Conservation (phyloP, 805 yeast genomes). For the Candida hispaniensis region DNA sequence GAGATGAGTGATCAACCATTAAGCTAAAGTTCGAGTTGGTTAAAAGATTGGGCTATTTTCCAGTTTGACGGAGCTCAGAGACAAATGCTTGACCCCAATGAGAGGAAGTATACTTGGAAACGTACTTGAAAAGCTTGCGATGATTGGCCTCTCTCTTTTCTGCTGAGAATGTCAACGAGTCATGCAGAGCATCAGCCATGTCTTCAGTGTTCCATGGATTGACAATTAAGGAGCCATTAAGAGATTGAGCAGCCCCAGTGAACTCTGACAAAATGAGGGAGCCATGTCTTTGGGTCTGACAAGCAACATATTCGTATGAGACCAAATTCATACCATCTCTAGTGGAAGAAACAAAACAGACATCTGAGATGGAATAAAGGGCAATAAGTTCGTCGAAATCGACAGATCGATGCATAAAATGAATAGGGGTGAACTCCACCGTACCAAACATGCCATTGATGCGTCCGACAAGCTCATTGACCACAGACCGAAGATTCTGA, state of each 20-base stretch:
- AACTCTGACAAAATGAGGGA: constrained; percentile 83
- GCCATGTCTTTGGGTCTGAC: constrained; percentile 81
- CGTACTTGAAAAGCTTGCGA: constrained; percentile 73
- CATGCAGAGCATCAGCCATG: constrained; percentile 71
- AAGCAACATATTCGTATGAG: constrained; percentile 91
- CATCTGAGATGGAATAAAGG: constrained; percentile 75
- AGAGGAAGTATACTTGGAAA: constrained; percentile 86
- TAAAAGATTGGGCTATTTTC: too few relatives aligned
- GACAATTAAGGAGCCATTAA: constrained; percentile 86
- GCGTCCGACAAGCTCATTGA: constrained; percentile 91
- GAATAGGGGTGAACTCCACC: constrained; percentile 94
- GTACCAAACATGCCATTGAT: constrained; percentile 95
- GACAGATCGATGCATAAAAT: constrained; percentile 85
- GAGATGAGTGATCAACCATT: too few relatives aligned
- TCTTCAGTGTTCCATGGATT: constrained; percentile 98
- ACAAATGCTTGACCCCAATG: constrained; percentile 98
- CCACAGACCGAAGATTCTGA: constrained; percentile 84
- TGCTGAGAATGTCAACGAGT: constrained; percentile 72
- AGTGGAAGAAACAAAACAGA: constrained; percentile 85
- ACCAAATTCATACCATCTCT: constrained; percentile 99
- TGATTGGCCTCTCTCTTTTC: constrained; percentile 75
- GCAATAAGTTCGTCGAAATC: constrained; percentile 88
- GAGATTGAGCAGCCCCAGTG: constrained; percentile 98
- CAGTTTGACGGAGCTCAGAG: constrained; percentile 68
- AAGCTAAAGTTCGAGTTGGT: too few relatives aligned